phyloP scores from a whole-genome alignment of 306 rosid species.

The Biancaea sappan region DNA sequence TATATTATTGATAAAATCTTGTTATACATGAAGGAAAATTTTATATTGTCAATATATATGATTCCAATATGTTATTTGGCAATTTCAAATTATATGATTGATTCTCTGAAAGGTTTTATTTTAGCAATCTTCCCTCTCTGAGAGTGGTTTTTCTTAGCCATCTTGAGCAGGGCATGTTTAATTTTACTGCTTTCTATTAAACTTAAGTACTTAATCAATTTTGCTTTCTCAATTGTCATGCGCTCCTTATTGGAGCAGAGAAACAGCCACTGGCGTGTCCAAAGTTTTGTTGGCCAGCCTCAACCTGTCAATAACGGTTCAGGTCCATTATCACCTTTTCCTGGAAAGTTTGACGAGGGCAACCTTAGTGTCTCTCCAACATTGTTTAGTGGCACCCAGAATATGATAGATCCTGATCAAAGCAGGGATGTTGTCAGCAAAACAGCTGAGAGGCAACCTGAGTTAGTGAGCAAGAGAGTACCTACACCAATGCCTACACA shows the following conservation, averaged over 20 bases:
- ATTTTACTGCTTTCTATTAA: not conserved
- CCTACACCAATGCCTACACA: slow-evolving; percentile 53
- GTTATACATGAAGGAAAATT: not conserved
- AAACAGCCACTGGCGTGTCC: slow-evolving; percentile 95
- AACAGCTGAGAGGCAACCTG: slow-evolving; percentile 62
- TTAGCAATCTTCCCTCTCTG: not conserved
- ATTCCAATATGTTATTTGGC: not conserved
- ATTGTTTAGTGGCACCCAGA: slow-evolving; percentile 53
- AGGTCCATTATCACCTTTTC: slow-evolving; percentile 57
- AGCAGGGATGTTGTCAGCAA: slow-evolving; percentile 56
- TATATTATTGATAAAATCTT: too few species aligned
- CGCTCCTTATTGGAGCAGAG: slow-evolving; percentile 58
- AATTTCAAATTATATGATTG: not conserved
- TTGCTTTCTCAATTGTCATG: slow-evolving; percentile 12
- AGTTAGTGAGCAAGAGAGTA: slow-evolving; percentile 58
- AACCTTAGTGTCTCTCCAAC: slow-evolving; percentile 58
- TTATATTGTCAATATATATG: not conserved
- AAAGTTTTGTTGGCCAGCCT: slow-evolving; percentile 66
- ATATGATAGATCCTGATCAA: slow-evolving; percentile 56
- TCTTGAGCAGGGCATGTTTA: not conserved
- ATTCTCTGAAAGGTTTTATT: slow-evolving; percentile 3
- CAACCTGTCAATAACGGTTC: slow-evolving; percentile 60
- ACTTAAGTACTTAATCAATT: slow-evolving; percentile 18
- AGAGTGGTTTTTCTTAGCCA: not conserved
- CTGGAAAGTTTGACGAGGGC: slow-evolving; percentile 81